Evolutionary conservation across 495 filamentous ascomycete genomes (phyloP).

Genomic region (Cetradonia linearis): DNA sequence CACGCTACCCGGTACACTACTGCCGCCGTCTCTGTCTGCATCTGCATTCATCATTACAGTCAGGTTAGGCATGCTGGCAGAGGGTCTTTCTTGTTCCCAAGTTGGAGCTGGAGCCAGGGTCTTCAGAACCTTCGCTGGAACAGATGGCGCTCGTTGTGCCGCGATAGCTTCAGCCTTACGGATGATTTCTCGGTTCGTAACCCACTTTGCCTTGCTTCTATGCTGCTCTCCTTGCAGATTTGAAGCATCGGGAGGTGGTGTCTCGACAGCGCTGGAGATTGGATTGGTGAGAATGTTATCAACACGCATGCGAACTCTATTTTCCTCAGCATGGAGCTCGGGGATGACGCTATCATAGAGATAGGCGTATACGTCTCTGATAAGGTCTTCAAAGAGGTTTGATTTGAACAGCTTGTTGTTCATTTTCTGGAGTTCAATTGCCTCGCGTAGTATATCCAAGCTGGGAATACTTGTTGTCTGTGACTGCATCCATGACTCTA

Average conservation of each 20-base stretch:
- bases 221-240: conserved; percentile 7
- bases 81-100: conserved; percentile 20
- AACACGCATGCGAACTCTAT: conserved; percentile 48
- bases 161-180: conserved; percentile 51
- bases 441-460: conserved; percentile 71
- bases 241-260: conserved; percentile 22
- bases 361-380: conserved; percentile 76
- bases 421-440: conserved; percentile 79
- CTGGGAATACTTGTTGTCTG: conserved; percentile 32
- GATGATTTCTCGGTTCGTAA: conserved; percentile 44
- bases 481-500: conserved; percentile 44
- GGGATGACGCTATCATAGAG: conserved; percentile 53
- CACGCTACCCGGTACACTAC: conserved; percentile 47
- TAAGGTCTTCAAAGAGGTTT: conserved; percentile 76
- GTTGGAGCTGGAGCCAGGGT: conserved; percentile 13
- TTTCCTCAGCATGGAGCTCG: conserved; percentile 42
- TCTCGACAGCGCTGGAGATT: conserved; percentile 19
- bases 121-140: conserved; percentile 31
- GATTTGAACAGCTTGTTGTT: conserved; percentile 84
- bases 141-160: conserved; percentile 25
- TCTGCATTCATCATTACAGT: conserved; percentile 32
- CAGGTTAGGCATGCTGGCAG: conserved; percentile 18
- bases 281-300: conserved; percentile 44
- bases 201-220: conserved; percentile 16
- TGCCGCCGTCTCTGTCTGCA: conserved; percentile 33